A percentile compares a stretch with the other conserved stretches of the same genome.
Conservation (phyloP, 805 yeast genomes). For the Blastobotrys mokoenaii region DNA sequence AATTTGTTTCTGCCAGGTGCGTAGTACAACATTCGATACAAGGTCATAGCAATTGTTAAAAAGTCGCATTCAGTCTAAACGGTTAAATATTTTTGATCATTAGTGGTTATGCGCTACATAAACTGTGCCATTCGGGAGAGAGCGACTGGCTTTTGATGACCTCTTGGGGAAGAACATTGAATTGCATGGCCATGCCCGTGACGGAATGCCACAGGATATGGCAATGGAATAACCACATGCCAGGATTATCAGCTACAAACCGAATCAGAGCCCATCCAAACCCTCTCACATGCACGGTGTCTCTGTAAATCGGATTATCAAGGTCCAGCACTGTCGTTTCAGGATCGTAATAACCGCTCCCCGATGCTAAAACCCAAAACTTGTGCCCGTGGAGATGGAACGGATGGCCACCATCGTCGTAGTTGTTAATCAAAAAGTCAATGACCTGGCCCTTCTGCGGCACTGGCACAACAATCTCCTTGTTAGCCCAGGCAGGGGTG, state of each 20-base stretch:
- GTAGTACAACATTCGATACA: not conserved
- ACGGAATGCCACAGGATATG: slow-evolving; percentile 92
- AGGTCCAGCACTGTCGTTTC: slow-evolving; percentile 13
- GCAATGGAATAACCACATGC: slow-evolving; percentile 93
- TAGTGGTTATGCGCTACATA: slow-evolving; percentile 4
- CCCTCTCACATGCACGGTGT: slow-evolving; percentile 62
- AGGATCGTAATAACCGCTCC: slow-evolving; percentile 39
- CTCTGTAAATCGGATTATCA: slow-evolving; percentile 51
- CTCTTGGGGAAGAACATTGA: slow-evolving; percentile 20
- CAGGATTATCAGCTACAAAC: slow-evolving; percentile 81
- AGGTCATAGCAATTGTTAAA: too few relatives aligned
- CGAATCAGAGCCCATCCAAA: slow-evolving; percentile 47
- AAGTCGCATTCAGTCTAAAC: too few relatives aligned
- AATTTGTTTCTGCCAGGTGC: not conserved
- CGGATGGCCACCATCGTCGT: slow-evolving; percentile 84
- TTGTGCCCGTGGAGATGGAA: slow-evolving; percentile 89
- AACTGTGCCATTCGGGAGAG: slow-evolving; percentile 5
- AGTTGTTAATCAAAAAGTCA: slow-evolving; percentile 70
- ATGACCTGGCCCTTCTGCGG: slow-evolving; percentile 47
- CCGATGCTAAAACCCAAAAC: slow-evolving; percentile 64
- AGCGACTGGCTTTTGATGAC: slow-evolving; percentile 3
- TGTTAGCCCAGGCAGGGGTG: slow-evolving; percentile 43
- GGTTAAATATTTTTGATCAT: not conserved
- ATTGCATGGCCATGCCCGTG: slow-evolving; percentile 55
- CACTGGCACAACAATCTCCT: slow-evolving; percentile 52